phyloP scores from a whole-genome alignment of 192 early-diverging fungal species.

The Phlyctochytrium arcticum region DNA sequence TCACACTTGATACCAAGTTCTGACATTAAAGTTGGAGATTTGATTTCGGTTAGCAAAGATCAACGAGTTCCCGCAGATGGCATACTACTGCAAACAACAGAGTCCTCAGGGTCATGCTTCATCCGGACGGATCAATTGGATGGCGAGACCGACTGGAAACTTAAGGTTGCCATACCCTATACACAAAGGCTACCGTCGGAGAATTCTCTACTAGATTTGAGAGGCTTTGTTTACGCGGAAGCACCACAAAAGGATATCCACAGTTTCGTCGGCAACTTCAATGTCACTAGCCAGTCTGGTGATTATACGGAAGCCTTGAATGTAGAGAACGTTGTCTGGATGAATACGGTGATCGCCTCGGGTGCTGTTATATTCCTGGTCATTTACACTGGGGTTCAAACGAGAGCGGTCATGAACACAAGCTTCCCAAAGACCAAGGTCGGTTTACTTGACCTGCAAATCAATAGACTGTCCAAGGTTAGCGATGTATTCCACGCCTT shows the following conservation, averaged over 20 bases:
- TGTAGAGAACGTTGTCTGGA: constrained; percentile 92
- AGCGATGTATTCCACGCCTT: not conserved
- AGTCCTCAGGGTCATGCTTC: constrained; percentile 82
- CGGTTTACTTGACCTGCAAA: constrained; percentile 82
- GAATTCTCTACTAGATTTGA: constrained; percentile 53
- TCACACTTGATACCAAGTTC: constrained; percentile 66
- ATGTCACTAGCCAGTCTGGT: not conserved
- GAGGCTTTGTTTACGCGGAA: constrained; percentile 82
- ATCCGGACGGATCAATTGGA: constrained; percentile 96
- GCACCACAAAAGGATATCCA: constrained; percentile 93
- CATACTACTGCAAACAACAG: constrained; percentile 79
- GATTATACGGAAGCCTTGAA: constrained; percentile 60
- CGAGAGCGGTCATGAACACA: constrained; percentile 95
- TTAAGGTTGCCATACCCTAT: constrained; percentile 78
- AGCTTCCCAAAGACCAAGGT: constrained; percentile 87
- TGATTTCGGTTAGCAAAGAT: constrained; percentile 81
- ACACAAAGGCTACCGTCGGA: constrained; percentile 69
- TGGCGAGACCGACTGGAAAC: constrained; percentile 98
- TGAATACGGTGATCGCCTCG: constrained; percentile 91
- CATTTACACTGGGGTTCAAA: constrained; percentile 89
- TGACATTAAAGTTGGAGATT: constrained; percentile 83
- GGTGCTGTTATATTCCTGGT: constrained; percentile 82
- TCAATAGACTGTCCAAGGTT: constrained; percentile 88
- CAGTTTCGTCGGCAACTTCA: constrained; percentile 70
- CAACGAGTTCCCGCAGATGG: constrained; percentile 89